Base-by-base conservation (phyloP, 768 basidiomycete genomes). In the Trametes elegans region DNA sequence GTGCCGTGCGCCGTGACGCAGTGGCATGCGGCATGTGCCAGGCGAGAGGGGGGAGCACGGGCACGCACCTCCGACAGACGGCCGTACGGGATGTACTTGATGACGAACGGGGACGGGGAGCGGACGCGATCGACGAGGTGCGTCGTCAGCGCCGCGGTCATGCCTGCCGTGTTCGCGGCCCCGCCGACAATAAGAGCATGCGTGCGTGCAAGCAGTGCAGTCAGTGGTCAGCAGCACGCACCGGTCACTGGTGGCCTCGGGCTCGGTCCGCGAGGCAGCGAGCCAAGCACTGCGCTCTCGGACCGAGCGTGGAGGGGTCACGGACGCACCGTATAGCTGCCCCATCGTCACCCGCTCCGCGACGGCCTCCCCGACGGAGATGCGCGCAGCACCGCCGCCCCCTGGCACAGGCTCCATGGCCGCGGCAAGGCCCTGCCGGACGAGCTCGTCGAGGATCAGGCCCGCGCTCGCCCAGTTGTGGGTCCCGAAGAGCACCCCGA, bases 51-150 rank as follows among this genome's bases (percentile, higher is more conserved):
- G 28, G 39, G 26, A 35, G 55, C 32, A 39, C 7, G 27, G 8
- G 28, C 40, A 68, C 62, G 44, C 34, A 84, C 88, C 63, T 90
- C 87, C 1, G 76, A 71, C 7, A 92, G 72, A 1, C 80, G 76
- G 7, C 91, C 90, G 57, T 91, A 92, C 0, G 90, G 91, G 13
- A 91, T 75, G 60, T 89, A 87, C 80, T 96, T 96, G 71, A 93
- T 77, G 0, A 90, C 83, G 50, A 90, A 80, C 0, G 93, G 92
- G n/a, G 76, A 73, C 16, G 76, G 58, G 35, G 70, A 68, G 47
- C 67, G 73, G 19, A 83, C 84, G 29, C 75, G 78, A 1, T 72
- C 69, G 2, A 84, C 85, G 18, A 95, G 73, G 61, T 82, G 77
- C 56, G 90, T 78, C 3, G 90, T 90, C 47, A 97, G 71, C 39